Conservation (phyloP, 768 basidiomycete genomes). For the Suillus brevipes region DNA sequence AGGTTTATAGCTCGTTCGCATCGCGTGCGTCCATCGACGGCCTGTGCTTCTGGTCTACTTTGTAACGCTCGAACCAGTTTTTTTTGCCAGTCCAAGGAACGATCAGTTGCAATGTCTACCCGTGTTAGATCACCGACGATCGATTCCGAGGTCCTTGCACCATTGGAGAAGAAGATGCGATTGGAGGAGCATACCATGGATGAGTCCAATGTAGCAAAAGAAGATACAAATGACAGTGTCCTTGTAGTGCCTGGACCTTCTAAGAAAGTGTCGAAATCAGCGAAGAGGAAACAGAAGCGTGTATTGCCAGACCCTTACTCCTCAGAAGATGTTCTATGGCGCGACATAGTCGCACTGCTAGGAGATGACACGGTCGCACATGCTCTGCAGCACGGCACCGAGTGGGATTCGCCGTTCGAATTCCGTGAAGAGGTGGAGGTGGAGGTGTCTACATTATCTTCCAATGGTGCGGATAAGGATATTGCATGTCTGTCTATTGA, state of each 20-base stretch:
- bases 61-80: neutral
- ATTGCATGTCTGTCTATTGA: neutral
- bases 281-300: slow-evolving; percentile 11
- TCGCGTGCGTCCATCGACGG: neutral
- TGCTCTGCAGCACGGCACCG: slow-evolving; percentile 46
- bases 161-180: slow-evolving; percentile 35
- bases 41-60: too few relatives aligned
- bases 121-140: slow-evolving; percentile 13
- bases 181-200: slow-evolving; percentile 15
- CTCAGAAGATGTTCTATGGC: slow-evolving; percentile 71
- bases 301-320: slow-evolving; percentile 55
- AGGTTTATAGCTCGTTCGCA: neutral
- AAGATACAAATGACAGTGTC: neutral
- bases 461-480: slow-evolving; percentile 47
- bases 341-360: slow-evolving; percentile 67
- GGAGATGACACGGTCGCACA: slow-evolving; percentile 57
- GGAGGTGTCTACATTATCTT: slow-evolving; percentile 61
- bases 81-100: neutral
- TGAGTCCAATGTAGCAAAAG: neutral
- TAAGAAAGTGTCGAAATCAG: slow-evolving; percentile 8
- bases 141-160: slow-evolving; percentile 16
- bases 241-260: neutral
- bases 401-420: slow-evolving; percentile 61
- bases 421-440: slow-evolving; percentile 66
- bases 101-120: slow-evolving; percentile 9